These are phyloP conservation scores for Hygrophorus pudorinus DNA, from an alignment of 768 basidiomycete genomes.

Conservation along the genomic window DNA sequence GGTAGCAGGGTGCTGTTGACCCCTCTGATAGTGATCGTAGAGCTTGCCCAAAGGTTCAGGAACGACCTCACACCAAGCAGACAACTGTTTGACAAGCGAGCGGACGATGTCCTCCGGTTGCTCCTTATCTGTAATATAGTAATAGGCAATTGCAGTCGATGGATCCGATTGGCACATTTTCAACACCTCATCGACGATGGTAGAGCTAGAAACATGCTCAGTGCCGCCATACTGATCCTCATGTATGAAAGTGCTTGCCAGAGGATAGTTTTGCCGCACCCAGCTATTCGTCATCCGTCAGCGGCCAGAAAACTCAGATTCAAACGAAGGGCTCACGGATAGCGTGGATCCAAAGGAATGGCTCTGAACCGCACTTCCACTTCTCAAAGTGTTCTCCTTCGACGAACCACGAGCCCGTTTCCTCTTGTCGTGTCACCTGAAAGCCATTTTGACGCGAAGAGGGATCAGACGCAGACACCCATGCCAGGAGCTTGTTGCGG, in stretches of 20 bases:
- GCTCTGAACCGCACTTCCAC: background rate
- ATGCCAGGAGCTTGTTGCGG: too few species aligned
- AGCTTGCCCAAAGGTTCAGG: background rate
- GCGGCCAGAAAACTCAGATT: background rate
- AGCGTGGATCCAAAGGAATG: conserved; percentile 4
- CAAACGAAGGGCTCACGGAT: background rate
- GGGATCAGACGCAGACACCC: too few species aligned
- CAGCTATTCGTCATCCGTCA: conserved; percentile 1
- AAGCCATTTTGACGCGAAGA: too few species aligned
- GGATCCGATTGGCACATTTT: background rate
- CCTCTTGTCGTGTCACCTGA: too few species aligned
- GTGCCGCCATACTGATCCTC: too few species aligned
- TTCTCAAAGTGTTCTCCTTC: background rate
- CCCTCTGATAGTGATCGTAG: background rate
- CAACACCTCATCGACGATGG: background rate
- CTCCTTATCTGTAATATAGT: conserved; percentile 10
- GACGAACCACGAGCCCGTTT: conserved; percentile 1
- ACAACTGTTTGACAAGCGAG: conserved; percentile 14
- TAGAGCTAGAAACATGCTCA: background rate
- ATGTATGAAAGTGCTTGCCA: background rate
- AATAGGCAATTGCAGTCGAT: conserved; percentile 9
- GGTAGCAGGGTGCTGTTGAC: background rate
- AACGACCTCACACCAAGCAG: conserved; percentile 2
- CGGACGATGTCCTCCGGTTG: conserved; percentile 7
- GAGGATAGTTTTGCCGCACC: background rate